Conservation (phyloP, 441 rosid species). For the California macrophylla region DNA sequence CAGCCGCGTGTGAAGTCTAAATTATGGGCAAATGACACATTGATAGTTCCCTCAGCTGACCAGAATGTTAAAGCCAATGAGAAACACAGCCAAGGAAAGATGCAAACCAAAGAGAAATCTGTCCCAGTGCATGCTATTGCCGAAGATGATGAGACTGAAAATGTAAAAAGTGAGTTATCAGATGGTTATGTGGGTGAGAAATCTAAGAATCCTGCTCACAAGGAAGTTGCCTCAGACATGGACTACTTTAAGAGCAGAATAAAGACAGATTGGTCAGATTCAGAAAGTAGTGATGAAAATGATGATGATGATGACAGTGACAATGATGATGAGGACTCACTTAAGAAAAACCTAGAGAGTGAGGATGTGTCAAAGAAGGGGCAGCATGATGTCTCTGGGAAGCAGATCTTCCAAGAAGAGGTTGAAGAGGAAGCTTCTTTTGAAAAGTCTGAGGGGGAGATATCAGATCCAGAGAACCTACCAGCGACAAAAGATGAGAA, state of each 20-base stretch:
- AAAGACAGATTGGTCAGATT: conserved; percentile 62
- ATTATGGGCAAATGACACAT: conserved; percentile 68
- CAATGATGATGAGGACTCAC: conserved; percentile 20
- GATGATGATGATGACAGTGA: conserved; percentile 13
- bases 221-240: conserved; percentile 60
- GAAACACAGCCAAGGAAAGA: conserved; percentile 25
- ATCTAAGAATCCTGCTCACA: conserved; percentile 25
- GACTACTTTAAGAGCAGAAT: conserved; percentile 88
- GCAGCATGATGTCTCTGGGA: conserved; percentile 9
- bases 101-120: conserved; percentile 23
- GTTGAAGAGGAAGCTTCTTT: conserved; percentile 28
- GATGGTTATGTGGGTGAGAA: conserved; percentile 26
- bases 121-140: conserved; percentile 11
- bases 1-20: conserved; percentile 62
- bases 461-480: conserved; percentile 26
- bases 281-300: conserved; percentile 43
- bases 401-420: conserved; percentile 22
- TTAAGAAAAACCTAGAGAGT: conserved; percentile 11
- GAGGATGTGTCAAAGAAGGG: conserved; percentile 15
- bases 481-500: conserved; percentile 29
- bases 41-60: conserved; percentile 27
- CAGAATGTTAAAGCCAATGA: conserved; percentile 19
- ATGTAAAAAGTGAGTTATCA: conserved; percentile 17
- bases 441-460: conserved; percentile 33
- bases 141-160: conserved; percentile 10